Evolutionary conservation across 352 stramenopile species (phyloP), one percentile per base, ranked within the genome.

Genomic region (Pythium plurisporium): DNA sequence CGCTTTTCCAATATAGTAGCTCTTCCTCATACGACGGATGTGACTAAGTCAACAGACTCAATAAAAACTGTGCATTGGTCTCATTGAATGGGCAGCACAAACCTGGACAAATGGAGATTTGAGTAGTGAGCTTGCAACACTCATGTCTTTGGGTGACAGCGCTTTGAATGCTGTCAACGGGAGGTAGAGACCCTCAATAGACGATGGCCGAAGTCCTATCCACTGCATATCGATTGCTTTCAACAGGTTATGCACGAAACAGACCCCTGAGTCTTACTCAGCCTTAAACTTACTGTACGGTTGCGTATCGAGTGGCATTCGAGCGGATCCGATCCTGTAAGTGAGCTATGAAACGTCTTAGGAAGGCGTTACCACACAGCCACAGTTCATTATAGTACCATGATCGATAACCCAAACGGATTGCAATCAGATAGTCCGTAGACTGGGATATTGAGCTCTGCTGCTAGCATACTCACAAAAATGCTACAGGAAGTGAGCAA

Each of bases 371-470:
- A n/a, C n/a, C n/a, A n/a, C n/a, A n/a, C n/a, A n/a, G n/a, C n/a
- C n/a, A n/a, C n/a, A n/a, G n/a, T n/a, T n/a, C n/a, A n/a, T n/a
- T n/a, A n/a, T n/a, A n/a, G n/a, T n/a, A 93, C 84, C 64, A 98
- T 89, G 29, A 98, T 96, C 5, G 85, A 91, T 22, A 97, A 64
- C 0, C 95, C 95, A 63, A 94, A 98, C 0, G 95, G 92, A 74
- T 98, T 98, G 69, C 90, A 98, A 64, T 98, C 95, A 40, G 86
- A 94, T 17, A 98, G 43, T 19, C 93, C 93, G 49, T 95, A 76
- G 14, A 98, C 89, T 26, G 95, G 95, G 25, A 98, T 71, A 29
- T 71, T 33, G 3, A 98, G 64, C 33, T 71, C 55, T 9, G 65
- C 54, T 27, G 79, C 81, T 30, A 98, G 69, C 27, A 85, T 72